These are phyloP conservation scores for Nemania serpens DNA, from an alignment of 2,329 filamentous ascomycete species.

Conservation along the genomic window DNA sequence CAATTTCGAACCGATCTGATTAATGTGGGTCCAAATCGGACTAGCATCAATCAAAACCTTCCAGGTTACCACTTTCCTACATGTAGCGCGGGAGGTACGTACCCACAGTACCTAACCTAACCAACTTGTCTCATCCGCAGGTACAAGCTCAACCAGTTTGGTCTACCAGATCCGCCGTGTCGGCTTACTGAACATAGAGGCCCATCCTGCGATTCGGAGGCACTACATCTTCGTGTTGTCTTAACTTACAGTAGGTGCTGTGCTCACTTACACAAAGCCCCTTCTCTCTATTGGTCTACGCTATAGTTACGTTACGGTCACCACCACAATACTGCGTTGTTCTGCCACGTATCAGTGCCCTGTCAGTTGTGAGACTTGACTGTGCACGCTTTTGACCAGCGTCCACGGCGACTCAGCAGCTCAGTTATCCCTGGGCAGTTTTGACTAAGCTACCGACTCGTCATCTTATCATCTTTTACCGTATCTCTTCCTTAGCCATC, in stretches of 20 bases:
- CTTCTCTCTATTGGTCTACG: constrained; percentile 5
- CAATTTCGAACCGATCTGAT: neutral
- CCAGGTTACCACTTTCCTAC: neutral
- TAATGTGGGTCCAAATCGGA: neutral
- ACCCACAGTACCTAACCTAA: too few relatives aligned
- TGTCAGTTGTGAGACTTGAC: neutral
- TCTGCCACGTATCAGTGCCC: constrained; percentile 13
- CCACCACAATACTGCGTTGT: constrained; percentile 1
- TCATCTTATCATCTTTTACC: too few relatives aligned
- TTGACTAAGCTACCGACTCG: too few relatives aligned
- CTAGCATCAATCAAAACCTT: too few relatives aligned
- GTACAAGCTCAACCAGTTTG: neutral
- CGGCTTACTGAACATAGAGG: neutral
- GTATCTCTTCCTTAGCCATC: neutral
- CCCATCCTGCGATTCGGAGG: too few relatives aligned
- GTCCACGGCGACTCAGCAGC: neutral
- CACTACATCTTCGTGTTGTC: neutral
- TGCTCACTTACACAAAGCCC: neutral
- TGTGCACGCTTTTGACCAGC: neutral
- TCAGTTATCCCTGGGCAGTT: neutral
- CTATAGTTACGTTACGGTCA: neutral
- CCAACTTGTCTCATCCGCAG: too few relatives aligned
- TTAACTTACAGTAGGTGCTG: too few relatives aligned
- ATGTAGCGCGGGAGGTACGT: too few relatives aligned
- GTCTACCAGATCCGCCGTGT: neutral